Conservation (phyloP, 768 basidiomycete genomes). For the Mycena metata region DNA sequence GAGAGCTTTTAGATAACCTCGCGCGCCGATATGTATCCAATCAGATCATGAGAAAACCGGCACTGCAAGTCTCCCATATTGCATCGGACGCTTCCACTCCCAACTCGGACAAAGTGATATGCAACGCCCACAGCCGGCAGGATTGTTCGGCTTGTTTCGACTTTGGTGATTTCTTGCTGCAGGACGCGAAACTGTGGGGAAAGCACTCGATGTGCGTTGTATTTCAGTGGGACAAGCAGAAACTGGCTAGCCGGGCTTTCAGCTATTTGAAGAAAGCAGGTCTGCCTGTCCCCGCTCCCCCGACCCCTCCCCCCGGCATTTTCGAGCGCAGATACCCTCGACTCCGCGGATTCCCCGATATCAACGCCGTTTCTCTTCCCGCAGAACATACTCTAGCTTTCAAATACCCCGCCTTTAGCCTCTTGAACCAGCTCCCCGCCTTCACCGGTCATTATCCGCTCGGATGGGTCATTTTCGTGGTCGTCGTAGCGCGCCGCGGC, state of each 20-base stretch:
- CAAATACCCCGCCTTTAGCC: constrained; percentile 22
- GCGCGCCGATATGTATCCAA: neutral
- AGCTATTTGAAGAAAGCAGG: constrained; percentile 17
- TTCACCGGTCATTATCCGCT: constrained; percentile 11
- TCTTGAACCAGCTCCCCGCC: constrained; percentile 19
- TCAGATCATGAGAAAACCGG: constrained; percentile 17
- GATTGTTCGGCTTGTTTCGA: constrained; percentile 22
- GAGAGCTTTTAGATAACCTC: constrained; percentile 3
- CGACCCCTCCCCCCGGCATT: neutral
- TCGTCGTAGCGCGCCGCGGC: constrained; percentile 15
- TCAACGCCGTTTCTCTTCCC: constrained; percentile 6
- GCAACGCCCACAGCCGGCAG: constrained; percentile 26
- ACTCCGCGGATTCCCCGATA: constrained; percentile 23
- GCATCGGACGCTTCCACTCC: neutral
- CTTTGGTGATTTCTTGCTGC: constrained; percentile 24
- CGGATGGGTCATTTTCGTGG: constrained; percentile 14
- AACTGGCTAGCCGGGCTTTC: neutral
- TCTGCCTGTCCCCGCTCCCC: constrained; percentile 1
- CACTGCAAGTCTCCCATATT: constrained; percentile 12
- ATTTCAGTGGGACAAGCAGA: constrained; percentile 4
- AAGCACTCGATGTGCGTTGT: constrained; percentile 16
- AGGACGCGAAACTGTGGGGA: constrained; percentile 18
- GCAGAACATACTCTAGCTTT: constrained; percentile 15
- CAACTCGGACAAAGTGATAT: neutral
- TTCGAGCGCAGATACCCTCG: constrained; percentile 19